phyloP scores from a whole-genome alignment of 805 yeast species.

The Myxozyma neotropica region DNA sequence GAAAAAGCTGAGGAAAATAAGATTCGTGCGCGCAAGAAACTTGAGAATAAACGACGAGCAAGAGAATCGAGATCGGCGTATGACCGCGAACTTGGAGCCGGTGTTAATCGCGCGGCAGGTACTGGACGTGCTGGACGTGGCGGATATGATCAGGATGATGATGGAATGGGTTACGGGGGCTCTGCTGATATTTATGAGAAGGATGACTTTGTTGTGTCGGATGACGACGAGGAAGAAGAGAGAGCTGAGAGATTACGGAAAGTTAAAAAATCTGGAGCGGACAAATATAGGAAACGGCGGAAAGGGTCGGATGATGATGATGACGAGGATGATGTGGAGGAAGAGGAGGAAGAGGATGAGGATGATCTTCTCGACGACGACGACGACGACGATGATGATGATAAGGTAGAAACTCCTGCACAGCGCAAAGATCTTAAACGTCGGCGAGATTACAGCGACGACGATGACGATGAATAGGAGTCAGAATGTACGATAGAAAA shows the following conservation, averaged over 20 bases:
- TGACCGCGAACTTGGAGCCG: conserved; percentile 17
- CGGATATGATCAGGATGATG: conserved; percentile 21
- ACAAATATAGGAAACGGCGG: conserved; percentile 25
- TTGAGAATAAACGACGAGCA: conserved; percentile 39
- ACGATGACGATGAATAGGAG: conserved; percentile 10
- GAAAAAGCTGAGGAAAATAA: conserved; percentile 46
- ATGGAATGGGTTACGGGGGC: conserved; percentile 36
- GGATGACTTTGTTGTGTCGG: conserved; percentile 45
- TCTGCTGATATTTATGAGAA: conserved; percentile 41
- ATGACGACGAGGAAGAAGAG: conserved; percentile 40
- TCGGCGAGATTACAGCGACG: conserved; percentile 8
- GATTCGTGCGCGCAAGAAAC: conserved; percentile 47
- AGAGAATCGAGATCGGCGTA: conserved; percentile 13
- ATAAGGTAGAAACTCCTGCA: conserved; percentile 17
- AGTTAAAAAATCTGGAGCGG: conserved; percentile 40
- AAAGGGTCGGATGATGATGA: conserved; percentile 38
- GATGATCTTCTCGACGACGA: conserved; percentile 21
- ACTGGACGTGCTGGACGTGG: conserved; percentile 5
- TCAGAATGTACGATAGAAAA: neutral
- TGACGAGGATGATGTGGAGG: conserved; percentile 40
- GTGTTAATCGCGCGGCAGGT: conserved; percentile 1
- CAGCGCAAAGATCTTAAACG: conserved; percentile 15
- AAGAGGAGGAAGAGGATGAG: conserved; percentile 39
- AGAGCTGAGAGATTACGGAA: conserved; percentile 40
- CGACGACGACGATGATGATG: conserved; percentile 13